Conservation (phyloP, 2,329 filamentous ascomycete genomes). For the Calonectria multiphialidica region DNA sequence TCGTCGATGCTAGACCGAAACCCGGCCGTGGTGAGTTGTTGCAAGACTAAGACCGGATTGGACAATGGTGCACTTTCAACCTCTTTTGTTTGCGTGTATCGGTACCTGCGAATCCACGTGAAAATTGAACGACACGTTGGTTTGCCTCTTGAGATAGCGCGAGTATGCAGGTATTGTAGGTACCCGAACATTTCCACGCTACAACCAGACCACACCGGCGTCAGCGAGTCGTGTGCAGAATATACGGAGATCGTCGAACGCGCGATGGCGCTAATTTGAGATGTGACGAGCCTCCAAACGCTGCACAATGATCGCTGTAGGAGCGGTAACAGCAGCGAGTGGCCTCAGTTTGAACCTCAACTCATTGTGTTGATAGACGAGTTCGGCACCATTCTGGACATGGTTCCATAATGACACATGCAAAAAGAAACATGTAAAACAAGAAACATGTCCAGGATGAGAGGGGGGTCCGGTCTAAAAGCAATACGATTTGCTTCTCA, state of each 20-base stretch:
- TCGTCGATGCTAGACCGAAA: neutral
- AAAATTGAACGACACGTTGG: neutral
- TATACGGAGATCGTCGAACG: constrained; percentile 25
- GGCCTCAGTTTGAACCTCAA: neutral
- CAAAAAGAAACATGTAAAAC: neutral
- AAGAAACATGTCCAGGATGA: neutral
- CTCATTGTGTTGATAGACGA: neutral
- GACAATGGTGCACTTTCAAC: neutral
- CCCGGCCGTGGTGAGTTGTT: neutral
- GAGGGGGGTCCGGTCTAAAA: neutral
- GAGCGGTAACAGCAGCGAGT: constrained; percentile 25
- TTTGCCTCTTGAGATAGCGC: neutral
- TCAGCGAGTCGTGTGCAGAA: neutral
- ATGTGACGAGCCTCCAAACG: constrained; percentile 28
- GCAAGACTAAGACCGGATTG: neutral
- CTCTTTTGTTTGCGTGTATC: neutral
- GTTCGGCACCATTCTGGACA: neutral
- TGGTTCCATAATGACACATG: neutral
- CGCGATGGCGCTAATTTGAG: constrained; percentile 38
- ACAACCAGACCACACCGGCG: neutral
- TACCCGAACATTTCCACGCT: neutral
- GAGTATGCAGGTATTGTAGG: neutral
- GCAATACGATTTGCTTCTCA: neutral
- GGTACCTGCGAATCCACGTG: neutral
- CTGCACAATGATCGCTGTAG: constrained; percentile 18